A percentile compares a stretch with the other conserved stretches of the same genome.
Conservation (phyloP, 2,329 filamentous ascomycete genomes). For the Stemphylium lycopersici region DNA sequence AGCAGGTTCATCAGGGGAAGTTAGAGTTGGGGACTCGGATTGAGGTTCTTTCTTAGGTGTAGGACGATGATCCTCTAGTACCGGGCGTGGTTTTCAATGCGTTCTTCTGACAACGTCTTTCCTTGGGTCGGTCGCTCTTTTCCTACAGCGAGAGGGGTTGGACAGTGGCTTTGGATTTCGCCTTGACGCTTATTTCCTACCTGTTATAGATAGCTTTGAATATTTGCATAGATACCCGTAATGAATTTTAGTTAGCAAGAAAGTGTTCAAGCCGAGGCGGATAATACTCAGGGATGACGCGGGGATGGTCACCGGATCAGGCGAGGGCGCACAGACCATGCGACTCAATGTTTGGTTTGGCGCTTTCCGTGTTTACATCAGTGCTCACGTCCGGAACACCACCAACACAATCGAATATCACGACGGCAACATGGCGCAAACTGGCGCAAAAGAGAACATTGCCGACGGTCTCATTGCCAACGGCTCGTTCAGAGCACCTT, state of each 20-base stretch:
- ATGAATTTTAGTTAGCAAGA: not conserved
- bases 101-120: not conserved
- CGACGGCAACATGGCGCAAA: constrained; percentile 39
- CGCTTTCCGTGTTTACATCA: constrained; percentile 18
- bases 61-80: not conserved
- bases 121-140: not conserved
- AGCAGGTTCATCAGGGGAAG: constrained; percentile 6
- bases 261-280: not conserved
- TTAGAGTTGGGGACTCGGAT: not conserved
- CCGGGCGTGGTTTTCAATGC: not conserved
- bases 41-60: not conserved
- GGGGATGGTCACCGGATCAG: constrained; percentile 7
- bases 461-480: constrained; percentile 47
- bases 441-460: constrained; percentile 75
- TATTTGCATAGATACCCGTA: constrained; percentile 1
- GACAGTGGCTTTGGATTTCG: not conserved
- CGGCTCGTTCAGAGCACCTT: constrained; percentile 31
- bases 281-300: not conserved
- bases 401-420: constrained; percentile 7
- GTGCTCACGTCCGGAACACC: constrained; percentile 7
- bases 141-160: not conserved
- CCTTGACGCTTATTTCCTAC: not conserved
- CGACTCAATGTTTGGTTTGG: constrained; percentile 18
- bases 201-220: not conserved
- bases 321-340: constrained; percentile 9